These are phyloP conservation scores for Fragaria ananassa DNA, from an alignment of 306 rosid genomes.

Conservation along the genomic window DNA sequence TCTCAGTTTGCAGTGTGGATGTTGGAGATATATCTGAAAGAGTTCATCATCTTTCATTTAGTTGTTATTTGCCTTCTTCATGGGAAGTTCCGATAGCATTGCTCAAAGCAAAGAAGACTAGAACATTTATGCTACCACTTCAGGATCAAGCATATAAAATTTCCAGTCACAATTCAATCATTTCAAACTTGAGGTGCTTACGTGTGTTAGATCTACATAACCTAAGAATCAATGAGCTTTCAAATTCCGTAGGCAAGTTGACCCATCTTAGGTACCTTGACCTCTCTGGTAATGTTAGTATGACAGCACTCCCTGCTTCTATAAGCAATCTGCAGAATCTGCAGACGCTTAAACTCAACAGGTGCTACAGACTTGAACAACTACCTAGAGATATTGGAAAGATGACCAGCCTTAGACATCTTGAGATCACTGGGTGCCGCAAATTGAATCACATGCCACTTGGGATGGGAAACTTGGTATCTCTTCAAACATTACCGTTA, in stretches of 20 bases:
- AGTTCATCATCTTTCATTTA: not conserved
- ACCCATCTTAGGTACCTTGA: not conserved
- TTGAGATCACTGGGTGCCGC: not conserved
- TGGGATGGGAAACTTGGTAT: not conserved
- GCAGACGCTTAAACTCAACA: not conserved
- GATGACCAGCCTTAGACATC: not conserved
- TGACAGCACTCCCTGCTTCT: not conserved
- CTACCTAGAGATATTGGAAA: not conserved
- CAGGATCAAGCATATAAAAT: not conserved
- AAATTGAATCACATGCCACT: not conserved
- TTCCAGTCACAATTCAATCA: not conserved
- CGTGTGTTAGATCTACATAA: slow-evolving; percentile 2
- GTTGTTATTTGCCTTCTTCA: not conserved
- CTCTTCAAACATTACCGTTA: not conserved
- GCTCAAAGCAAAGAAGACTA: not conserved
- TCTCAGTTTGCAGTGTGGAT: not conserved
- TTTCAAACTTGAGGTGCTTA: not conserved
- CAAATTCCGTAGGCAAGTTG: not conserved
- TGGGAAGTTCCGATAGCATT: not conserved
- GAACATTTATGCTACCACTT: not conserved
- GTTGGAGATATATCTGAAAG: not conserved
- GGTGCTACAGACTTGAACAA: slow-evolving; percentile 6
- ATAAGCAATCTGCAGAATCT: not conserved
- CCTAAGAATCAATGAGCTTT: not conserved
- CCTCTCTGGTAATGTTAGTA: slow-evolving; percentile 6